Conservation (phyloP, 1,284 basidiomycete genomes). For the Ceratobasidium papillatum region DNA sequence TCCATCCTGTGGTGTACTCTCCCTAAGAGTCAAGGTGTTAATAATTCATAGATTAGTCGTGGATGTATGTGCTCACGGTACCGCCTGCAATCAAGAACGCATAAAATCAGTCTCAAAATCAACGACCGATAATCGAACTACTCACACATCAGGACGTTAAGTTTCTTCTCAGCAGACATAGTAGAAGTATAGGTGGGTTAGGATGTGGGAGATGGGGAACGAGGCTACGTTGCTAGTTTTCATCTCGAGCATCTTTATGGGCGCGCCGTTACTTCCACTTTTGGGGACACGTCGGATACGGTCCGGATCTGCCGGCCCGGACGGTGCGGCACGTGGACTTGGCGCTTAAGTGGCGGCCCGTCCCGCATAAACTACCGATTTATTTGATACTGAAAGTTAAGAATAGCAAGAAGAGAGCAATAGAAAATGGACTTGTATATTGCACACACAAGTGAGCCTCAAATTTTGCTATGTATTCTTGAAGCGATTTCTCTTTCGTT, state of each 20-base stretch:
- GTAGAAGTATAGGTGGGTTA: background rate
- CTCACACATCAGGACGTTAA: conserved; percentile 81
- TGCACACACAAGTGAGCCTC: no score
- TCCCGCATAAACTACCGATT: background rate
- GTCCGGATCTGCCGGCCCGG: conserved; percentile 15
- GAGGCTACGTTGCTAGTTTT: conserved; percentile 14
- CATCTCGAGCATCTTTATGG: conserved; percentile 25
- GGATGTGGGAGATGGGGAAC: conserved; percentile 1
- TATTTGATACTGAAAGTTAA: background rate
- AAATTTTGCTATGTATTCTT: no score
- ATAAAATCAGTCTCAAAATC: conserved; percentile 14
- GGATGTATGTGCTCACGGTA: conserved; percentile 43
- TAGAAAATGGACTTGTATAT: no score
- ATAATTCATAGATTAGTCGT: background rate
- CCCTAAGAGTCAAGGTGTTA: conserved; percentile 62
- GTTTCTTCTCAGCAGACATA: conserved; percentile 54
- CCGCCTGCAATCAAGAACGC: conserved; percentile 38
- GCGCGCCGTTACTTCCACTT: background rate
- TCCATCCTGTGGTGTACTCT: conserved; percentile 95
- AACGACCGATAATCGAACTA: conserved; percentile 39
- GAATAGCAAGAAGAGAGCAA: background rate
- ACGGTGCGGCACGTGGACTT: conserved; percentile 16
- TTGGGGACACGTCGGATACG: background rate
- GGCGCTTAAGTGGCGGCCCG: conserved; percentile 6
- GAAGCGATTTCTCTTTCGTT: no score